phyloP scores from a whole-genome alignment of 148 eudicot species.

The Bassia scoparia region DNA sequence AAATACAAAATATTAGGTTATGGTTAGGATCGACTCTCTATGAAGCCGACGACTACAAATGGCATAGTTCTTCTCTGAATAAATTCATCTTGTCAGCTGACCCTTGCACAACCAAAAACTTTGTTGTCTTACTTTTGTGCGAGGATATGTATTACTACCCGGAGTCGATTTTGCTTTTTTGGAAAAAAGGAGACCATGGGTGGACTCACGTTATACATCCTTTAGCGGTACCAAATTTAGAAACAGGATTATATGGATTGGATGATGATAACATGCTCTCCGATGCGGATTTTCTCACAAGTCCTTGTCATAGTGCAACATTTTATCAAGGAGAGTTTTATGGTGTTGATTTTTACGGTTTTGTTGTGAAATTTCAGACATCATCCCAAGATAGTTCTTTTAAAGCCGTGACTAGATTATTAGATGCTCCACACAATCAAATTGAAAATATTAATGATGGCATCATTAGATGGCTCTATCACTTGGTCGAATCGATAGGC shows the following conservation, averaged over 20 bases:
- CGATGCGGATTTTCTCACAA: not conserved
- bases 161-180: not conserved
- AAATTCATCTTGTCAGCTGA: no score
- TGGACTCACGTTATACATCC: not conserved
- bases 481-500: not conserved
- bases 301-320: not conserved
- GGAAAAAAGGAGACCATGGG: not conserved
- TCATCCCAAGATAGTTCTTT: not conserved
- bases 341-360: not conserved
- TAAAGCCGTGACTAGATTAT: not conserved
- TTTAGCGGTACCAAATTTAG: not conserved
- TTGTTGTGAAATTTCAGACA: not conserved
- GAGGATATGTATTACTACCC: no score
- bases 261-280: no score
- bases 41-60: no score
- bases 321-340: constrained; percentile 6
- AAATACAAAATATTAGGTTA: no score
- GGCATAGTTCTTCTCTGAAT: no score
- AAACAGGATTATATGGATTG: no score
- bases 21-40: no score
- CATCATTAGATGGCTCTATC: not conserved
- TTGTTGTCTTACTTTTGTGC: no score
- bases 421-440: no score
- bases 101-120: no score
- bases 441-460: no score